Base-by-base conservation (phyloP, 169 alveolate species). In the Eimeria acervulina region DNA sequence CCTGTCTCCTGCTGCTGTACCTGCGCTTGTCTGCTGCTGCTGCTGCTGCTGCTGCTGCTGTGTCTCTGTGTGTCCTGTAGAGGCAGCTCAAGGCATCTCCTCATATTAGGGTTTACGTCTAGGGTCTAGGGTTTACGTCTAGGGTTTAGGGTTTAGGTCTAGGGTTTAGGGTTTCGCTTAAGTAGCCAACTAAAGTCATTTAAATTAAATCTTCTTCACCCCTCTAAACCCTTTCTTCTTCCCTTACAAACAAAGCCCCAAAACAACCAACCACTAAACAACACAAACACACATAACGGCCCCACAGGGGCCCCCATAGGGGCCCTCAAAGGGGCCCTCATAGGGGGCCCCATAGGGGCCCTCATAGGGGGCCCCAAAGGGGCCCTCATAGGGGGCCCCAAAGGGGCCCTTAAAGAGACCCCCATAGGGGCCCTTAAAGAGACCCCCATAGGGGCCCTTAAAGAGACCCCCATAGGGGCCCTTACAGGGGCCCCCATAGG, bases 371-470 rank as follows among this genome's bases (percentile, higher is more conserved):
- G 23, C 38, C 55, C 55, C 55, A 4, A 17, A 23, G 51, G 2
- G 21, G 15, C 55, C 55, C 55, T 47, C 80, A 28, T 68, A 5
- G 33, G 80, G 38, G 80, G 23, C 38, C 55, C 55, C 55, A 4
- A 17, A 40, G 80, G 80, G 80, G 44, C 80, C 55, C 55, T 12
- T 17, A 28, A 1, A 17, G 42, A 40, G 80, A 21, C 80, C 80
- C 80, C 80, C 42, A 17, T 68, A 2, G 80, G 80, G 80, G 80
- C 80, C 80, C 80, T 40, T 17, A 17, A 2, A 40, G 80, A 40
- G 80, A 21, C 80, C 80, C 80, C 80, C 42, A 17, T 68, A 2
- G 80, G 80, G 80, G 80, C 80, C 80, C 80, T 40, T 17, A 17
- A 2, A 40, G 80, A 40, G 80, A 21, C 80, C 80, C 80, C 80